A percentile compares a stretch with the other conserved stretches of the same genome.
phyloP scores from a whole-genome alignment of 2,329 filamentous ascomycete genomes.

The Trichoderma pleuroti region DNA sequence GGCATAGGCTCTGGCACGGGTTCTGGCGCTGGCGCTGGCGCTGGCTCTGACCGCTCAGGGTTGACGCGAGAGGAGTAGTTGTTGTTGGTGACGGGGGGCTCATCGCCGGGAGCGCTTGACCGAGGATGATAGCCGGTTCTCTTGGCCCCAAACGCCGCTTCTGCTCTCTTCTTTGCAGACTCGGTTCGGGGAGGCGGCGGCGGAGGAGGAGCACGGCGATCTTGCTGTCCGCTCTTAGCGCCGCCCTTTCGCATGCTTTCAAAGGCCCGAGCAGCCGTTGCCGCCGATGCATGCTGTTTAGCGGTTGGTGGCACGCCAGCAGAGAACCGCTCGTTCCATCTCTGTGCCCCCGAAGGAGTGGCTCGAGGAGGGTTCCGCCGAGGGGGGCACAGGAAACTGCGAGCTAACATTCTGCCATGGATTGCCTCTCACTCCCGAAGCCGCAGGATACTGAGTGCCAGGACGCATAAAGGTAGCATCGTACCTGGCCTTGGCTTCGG shows the following conservation, averaged over 20 bases:
- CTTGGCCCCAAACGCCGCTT: conserved; percentile 53
- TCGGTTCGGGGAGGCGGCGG: conserved; percentile 45
- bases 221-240: conserved; percentile 27
- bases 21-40: conserved; percentile 40
- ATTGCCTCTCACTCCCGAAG: conserved; percentile 56
- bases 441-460: conserved; percentile 39
- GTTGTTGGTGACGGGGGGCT: conserved; percentile 48
- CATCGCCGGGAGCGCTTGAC: conserved; percentile 48
- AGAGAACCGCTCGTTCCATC: conserved; percentile 44
- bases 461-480: conserved; percentile 44
- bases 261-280: conserved; percentile 41
- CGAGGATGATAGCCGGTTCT: conserved; percentile 49
- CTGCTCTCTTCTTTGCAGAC: conserved; percentile 50
- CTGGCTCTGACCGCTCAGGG: conserved; percentile 29
- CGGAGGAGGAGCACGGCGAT: conserved; percentile 32
- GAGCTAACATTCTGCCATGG: conserved; percentile 51
- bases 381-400: conserved; percentile 51
- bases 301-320: conserved; percentile 42
- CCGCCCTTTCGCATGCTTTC: conserved; percentile 43
- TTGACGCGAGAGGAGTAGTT: conserved; percentile 46
- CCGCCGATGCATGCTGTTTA: conserved; percentile 36
- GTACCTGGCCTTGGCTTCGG: conserved; percentile 49
- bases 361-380: conserved; percentile 34
- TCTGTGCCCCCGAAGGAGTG: conserved; percentile 40
- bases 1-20: background rate